Percentiles rank a stretch among this genome's conserved stretches.
Conservation (phyloP, 2,329 filamentous ascomycete species). For the Didymosphaeria variabile region DNA sequence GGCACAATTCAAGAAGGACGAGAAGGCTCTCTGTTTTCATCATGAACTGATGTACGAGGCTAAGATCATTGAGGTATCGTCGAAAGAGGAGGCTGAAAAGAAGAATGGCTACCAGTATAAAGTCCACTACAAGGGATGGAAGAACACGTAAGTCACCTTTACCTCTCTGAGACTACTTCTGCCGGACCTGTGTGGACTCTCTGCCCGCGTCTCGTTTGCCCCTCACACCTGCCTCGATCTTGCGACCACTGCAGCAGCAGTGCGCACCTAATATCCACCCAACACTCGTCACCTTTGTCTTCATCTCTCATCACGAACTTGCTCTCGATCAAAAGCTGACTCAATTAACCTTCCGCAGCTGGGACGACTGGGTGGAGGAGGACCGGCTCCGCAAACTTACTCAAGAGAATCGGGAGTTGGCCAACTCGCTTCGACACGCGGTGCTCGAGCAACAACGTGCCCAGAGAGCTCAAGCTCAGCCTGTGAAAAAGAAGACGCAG, state of each 20-base stretch:
- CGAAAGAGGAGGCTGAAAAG: conserved; percentile 70
- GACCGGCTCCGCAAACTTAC: conserved; percentile 94
- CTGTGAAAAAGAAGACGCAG: conserved; percentile 64
- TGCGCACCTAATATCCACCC: conserved; percentile 7
- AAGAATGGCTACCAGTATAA: conserved; percentile 84
- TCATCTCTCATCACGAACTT: neutral
- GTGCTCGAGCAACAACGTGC: conserved; percentile 66
- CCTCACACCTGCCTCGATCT: conserved; percentile 18
- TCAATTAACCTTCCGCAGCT: conserved; percentile 60
- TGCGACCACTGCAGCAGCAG: conserved; percentile 25
- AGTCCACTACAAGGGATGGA: conserved; percentile 99
- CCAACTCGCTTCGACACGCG: conserved; percentile 75
- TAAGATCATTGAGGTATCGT: conserved; percentile 84
- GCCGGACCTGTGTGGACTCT: neutral
- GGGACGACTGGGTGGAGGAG: conserved; percentile 98
- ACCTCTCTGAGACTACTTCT: conserved; percentile 17
- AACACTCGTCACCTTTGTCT: neutral
- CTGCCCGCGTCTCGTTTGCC: conserved; percentile 22
- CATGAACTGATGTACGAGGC: conserved; percentile 97
- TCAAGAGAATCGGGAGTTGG: conserved; percentile 93
- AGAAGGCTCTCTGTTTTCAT: conserved; percentile 96
- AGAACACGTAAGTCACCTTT: conserved; percentile 77
- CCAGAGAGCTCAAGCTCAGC: conserved; percentile 53
- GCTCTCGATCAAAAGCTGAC: neutral
- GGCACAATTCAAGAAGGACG: conserved; percentile 74